Base-by-base conservation (phyloP, 2,329 filamentous ascomycete genomes). In the Didymella exigua region DNA sequence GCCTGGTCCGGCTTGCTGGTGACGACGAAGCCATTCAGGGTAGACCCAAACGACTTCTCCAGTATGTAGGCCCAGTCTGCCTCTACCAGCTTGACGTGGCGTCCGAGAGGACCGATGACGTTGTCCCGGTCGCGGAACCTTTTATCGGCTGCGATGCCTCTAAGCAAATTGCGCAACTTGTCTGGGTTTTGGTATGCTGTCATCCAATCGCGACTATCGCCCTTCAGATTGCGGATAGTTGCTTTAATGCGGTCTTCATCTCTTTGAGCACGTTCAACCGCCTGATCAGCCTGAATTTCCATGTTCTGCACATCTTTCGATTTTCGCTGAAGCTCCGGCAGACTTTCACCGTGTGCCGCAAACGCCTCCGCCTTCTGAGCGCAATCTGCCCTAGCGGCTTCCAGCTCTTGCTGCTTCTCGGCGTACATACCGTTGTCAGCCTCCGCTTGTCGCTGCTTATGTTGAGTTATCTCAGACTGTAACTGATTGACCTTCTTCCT, bases 1-100 rank as follows among this genome's bases (percentile, higher is more conserved):
- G 81, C 81, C 70, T 91, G 87, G 70, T 99, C 95, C 11, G 80
- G 75, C 67, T 90, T 91, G 72, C 81, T 91, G 5, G 85, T 87
- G 36, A 97, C 93, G 45, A 96, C 84, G 68, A 98, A 99, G 1
- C 84, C 86, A 58, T 86, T 89, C 27, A 98, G 78, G 0, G 78
- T 80, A 3, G 74, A 75, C n/a, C 90, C 90, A 40, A 96, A 82
- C 1, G 84, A 84, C 59, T 84, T 89, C 71, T 99, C 95, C 13
- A 99, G 75, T 37, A 96, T 86, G 0, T 85, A 83, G 1, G 88
- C 89, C 95, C 95, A 99, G 64, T 90, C 82, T 1, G 90, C 89
- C 62, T 93, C 87, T 30, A 86, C 78, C 21, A 99, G 78, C 61
- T 86, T 87, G 46, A 99, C 82, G 67, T 95, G 84, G 21, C 86